Conservation (phyloP, 768 basidiomycete species). For the Suillus decipiens region DNA sequence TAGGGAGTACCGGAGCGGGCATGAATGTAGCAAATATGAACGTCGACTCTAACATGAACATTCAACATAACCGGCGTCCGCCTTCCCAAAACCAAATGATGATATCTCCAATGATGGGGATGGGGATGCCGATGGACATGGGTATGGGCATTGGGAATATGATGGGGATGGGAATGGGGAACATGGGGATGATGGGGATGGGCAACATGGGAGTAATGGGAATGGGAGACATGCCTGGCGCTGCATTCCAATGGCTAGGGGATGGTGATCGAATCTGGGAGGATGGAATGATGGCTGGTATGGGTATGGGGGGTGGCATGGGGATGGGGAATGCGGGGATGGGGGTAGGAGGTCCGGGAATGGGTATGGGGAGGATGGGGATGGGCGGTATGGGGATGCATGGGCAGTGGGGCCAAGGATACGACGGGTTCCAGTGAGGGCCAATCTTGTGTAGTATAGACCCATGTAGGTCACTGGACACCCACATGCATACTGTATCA, state of each 20-base stretch:
- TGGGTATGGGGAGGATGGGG: slow-evolving; percentile 36
- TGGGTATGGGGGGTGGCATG: slow-evolving; percentile 29
- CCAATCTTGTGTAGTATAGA: neutral
- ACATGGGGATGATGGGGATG: slow-evolving; percentile 40
- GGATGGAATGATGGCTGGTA: slow-evolving; percentile 45
- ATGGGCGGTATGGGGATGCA: slow-evolving; percentile 41
- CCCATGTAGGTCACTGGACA: neutral
- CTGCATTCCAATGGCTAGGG: slow-evolving; percentile 34
- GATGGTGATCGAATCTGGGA: slow-evolving; percentile 41
- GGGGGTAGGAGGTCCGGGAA: slow-evolving; percentile 25
- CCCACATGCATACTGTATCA: neutral
- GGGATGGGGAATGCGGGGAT: slow-evolving; percentile 24
- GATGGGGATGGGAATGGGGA: slow-evolving; percentile 38
- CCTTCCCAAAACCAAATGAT: slow-evolving; percentile 28
- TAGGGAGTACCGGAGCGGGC: slow-evolving; percentile 12
- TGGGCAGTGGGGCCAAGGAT: slow-evolving; percentile 39
- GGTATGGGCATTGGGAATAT: slow-evolving; percentile 41
- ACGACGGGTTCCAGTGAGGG: slow-evolving; percentile 32
- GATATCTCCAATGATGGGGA: slow-evolving; percentile 44
- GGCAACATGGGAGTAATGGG: slow-evolving; percentile 39
- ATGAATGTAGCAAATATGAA: slow-evolving; percentile 9
- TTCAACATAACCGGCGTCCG: slow-evolving; percentile 13
- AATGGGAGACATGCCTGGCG: slow-evolving; percentile 33
- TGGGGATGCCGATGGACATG: slow-evolving; percentile 39
- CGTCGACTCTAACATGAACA: slow-evolving; percentile 14